Percentiles rank a stretch among this genome's conserved stretches.
phyloP scores from a whole-genome alignment of 2,329 filamentous ascomycete species.

The Madurella mycetomatis region DNA sequence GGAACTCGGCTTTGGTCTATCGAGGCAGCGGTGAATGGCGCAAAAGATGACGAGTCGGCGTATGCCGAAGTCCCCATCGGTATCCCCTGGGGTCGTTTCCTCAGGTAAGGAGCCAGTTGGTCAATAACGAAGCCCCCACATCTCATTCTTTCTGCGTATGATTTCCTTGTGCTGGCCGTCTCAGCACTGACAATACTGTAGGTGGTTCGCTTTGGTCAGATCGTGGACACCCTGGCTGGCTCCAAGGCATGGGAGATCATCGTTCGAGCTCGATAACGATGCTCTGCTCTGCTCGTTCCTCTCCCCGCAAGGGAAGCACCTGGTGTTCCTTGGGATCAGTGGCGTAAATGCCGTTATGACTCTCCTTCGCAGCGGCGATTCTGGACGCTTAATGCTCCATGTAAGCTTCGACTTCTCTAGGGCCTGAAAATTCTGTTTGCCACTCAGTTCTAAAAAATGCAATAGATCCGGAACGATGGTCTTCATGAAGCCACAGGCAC shows the following conservation, averaged over 20 bases:
- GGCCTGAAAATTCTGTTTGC: not conserved
- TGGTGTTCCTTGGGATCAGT: constrained; percentile 75
- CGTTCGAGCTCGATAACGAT: constrained; percentile 69
- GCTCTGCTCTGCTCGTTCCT: constrained; percentile 76
- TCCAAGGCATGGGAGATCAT: constrained; percentile 71
- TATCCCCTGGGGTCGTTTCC: constrained; percentile 52
- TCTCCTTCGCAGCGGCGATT: constrained; percentile 59
- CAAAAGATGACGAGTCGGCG: constrained; percentile 54
- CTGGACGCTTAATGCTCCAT: constrained; percentile 64
- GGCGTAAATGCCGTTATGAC: constrained; percentile 67
- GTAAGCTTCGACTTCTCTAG: constrained; percentile 43
- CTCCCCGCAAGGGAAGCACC: constrained; percentile 62
- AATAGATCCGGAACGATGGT: constrained; percentile 63
- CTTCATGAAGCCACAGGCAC: constrained; percentile 49
- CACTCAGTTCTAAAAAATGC: not conserved
- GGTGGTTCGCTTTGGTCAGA: constrained; percentile 79
- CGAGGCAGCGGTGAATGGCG: constrained; percentile 51
- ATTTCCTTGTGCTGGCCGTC: not conserved
- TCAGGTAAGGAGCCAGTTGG: constrained; percentile 41
- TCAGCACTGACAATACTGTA: constrained; percentile 28
- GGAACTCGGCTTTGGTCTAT: constrained; percentile 69
- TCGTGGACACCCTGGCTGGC: constrained; percentile 81
- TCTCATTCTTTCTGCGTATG: not conserved
- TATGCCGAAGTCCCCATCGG: constrained; percentile 57
- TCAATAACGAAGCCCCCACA: too few species aligned